Percentiles rank a stretch among this genome's conserved stretches.
Evolutionary conservation across 345 rosid genomes (phyloP).

Genomic region (Corchorus olitorius): DNA sequence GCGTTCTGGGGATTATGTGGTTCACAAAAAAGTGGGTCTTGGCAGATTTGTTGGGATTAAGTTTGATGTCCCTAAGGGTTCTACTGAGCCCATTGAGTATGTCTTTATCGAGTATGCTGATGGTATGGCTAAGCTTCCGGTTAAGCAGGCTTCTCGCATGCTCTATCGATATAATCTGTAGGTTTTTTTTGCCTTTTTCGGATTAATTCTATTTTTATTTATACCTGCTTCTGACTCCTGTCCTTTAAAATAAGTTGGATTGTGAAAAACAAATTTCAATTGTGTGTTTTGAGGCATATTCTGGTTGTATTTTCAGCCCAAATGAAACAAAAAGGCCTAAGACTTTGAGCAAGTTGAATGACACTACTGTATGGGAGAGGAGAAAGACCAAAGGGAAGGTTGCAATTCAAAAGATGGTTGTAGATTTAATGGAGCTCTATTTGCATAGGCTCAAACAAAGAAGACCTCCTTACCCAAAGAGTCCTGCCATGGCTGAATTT

Average conservation of each 20-base stretch:
- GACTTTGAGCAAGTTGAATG: constrained; percentile 81
- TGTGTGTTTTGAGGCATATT: constrained; percentile 15
- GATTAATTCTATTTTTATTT: not conserved
- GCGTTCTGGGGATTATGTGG: constrained; percentile 81
- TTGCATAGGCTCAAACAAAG: constrained; percentile 86
- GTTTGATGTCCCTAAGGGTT: constrained; percentile 64
- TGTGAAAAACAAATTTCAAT: constrained; percentile 13
- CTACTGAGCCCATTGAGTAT: constrained; percentile 68
- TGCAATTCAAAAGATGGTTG: constrained; percentile 97
- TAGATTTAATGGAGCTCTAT: constrained; percentile 95
- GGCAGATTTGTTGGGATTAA: constrained; percentile 91
- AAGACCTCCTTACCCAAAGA: constrained; percentile 78
- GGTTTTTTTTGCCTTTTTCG: constrained; percentile 24
- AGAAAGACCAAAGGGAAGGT: constrained; percentile 94
- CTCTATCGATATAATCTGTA: constrained; percentile 92
- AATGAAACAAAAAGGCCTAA: constrained; percentile 78
- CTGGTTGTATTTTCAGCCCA: constrained; percentile 54
- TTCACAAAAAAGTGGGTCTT: constrained; percentile 91
- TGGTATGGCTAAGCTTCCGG: constrained; percentile 97
- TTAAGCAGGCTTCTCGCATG: constrained; percentile 83
- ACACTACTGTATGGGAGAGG: constrained; percentile 82
- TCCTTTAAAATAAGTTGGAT: not conserved
- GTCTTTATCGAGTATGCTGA: constrained; percentile 91
- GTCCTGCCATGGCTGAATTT: constrained; percentile 67
- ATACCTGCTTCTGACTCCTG: not conserved